Base-by-base conservation (phyloP, 805 yeast species). In the Ogataea glucozyma region DNA sequence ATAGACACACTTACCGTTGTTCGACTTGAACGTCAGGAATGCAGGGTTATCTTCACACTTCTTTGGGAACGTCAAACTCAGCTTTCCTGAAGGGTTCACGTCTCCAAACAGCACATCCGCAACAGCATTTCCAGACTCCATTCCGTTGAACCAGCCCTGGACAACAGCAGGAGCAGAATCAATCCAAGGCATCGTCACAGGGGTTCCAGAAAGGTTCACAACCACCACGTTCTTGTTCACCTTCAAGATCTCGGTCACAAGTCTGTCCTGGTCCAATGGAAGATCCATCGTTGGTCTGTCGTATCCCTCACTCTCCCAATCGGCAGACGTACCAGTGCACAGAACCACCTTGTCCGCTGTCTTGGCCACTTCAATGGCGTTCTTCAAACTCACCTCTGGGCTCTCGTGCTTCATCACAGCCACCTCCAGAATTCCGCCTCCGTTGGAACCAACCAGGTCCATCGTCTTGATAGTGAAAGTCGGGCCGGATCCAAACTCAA, bases 81-180 rank as follows among this genome's bases (percentile, higher is more conserved):
- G 64, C 55, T 78, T 79, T 38, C 84, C 87, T 44, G 74, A 65
- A 22, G 87, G 87, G 55, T 77, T 78, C 37, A 61, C 70, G 51
- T 79, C 83, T 22, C 85, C 85, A 51, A 70, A 79, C 33, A 80
- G 48, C 11, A 76, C 78, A 60, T 79, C 83, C 4, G 83, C 83
- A 56, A 79, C 66, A 12, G 78, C 74, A 51, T 75, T 78, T 45
- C 85, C 84, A 31, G 67, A 57, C 51, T 79, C 84, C 46, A 69
- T 70, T 43, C 85, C 85, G 49, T 78, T 78, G 54, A 70, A 78
- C 72, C 79, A 76, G 9, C 79, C 78, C 36, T 77, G 80, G 5
- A 78, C 59, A 13, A 77, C 40, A 2, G 72, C 72, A 29, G 67
- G 66, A 17, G 68, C 75, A 26, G 69, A 54, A 8, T 51, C 47